Base-by-base conservation (phyloP, 1,284 basidiomycete species). In the Gastroboletus turbinatus region DNA sequence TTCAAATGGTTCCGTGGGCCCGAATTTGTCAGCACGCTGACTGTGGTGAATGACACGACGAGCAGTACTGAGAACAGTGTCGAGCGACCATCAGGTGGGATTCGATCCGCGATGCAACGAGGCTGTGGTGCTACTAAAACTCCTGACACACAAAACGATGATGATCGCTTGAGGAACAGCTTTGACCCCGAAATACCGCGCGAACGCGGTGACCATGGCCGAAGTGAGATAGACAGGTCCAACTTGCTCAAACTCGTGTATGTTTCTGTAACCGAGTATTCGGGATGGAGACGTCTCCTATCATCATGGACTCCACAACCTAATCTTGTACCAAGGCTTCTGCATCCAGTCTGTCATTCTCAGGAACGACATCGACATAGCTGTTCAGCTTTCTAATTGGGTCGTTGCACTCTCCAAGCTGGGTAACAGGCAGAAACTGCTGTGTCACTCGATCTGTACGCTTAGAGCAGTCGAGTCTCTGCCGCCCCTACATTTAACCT, bases 11-110 rank as follows among this genome's bases (percentile, higher is more conserved):
- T 42, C 16, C 52, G 44, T 45, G 46, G 21, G 57, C 25, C 21
- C 3, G 19, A 11, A 48, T 63, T 66, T 53, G 62, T 67, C 65
- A 67, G 63, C 62, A 57, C 5, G 5, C 3, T 19, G 27, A 10
- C n/a, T n/a, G 32, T 45, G 27, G 1, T 19, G 46, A 27, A 46
- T 16, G 46, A 43, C 33, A 30, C 19, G 25, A 32, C 53, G 44
- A 54, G 47, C 50, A n/a, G 32, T 49, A n/a, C n/a, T n/a, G 53
- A 10, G 23, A 11, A 30, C 23, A 19, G 29, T 25, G 39, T 46
- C n/a, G 23, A 50, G 30, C 47, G 57, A 60, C 59, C 60, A 62
- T 64, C 63, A 64, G 39, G 35, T 46, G 30, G 29, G 32, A 32
- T 25, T 29, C n/a, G 19, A 39, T 49, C 33, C 27, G 44, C 46